Evolutionary conservation across 768 basidiomycete genomes (phyloP), one percentile per base, ranked within the genome.

Genomic region (Macrolepiota fuliginosa): DNA sequence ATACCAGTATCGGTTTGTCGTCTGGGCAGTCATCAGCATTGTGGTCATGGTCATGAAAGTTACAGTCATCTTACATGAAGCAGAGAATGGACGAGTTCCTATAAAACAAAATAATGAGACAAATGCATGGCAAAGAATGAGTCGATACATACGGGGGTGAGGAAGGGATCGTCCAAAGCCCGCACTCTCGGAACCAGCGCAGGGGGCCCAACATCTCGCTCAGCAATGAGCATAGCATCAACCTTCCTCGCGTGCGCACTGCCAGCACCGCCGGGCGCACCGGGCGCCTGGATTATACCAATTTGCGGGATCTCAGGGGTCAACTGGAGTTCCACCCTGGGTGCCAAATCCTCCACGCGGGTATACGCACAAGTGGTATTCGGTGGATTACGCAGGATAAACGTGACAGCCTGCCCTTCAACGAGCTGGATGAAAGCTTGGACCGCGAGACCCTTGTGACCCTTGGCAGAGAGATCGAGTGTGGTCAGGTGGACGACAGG

Each of bases 381-480:
- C 2, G 89, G 88, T 9, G 86, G 86, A 47, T 85, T 87, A 45
- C 95, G 79, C 67, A 98, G 74, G 15, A 97, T 81, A 67, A 98
- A 97, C 2, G 91, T 92, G n/a, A 98, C 87, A 17, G 81, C 82
- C 72, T 99, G 94, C 0, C 96, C 96, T 72, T 98, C 96, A 22
- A 74, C 70, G 22, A 98, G 77, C 25, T 77, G 74, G 53, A 98
- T 76, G 17, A 86, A 77, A 12, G 81, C 74, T 64, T 77, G 81
- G 19, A 86, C 83, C 7, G 81, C 87, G 3, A 79, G 77, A 1
- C 96, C 95, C 54, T 88, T 82, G 68, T 95, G 90, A 0, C 92
- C 93, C 70, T 88, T 84, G 0, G 66, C 73, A n/a, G 75, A 82
- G 58, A 92, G 76, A 69, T 94, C 89, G 10, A 92, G 80, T 19